Conservation (phyloP, 1,284 basidiomycete species). For the Sanghuangporus sanghuang region DNA sequence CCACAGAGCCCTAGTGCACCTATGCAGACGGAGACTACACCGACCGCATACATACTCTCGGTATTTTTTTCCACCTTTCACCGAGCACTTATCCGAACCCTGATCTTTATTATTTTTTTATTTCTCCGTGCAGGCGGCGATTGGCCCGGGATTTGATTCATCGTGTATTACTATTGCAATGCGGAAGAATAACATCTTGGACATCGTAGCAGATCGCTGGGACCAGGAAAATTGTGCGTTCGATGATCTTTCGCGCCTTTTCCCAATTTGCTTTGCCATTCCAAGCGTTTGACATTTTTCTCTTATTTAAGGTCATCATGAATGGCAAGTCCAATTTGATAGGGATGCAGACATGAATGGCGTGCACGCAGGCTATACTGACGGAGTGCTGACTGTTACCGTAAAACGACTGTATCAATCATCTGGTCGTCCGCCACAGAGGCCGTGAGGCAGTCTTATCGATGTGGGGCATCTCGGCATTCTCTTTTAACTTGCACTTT, state of each 20-base stretch:
- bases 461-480: background rate
- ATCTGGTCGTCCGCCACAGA: conserved; percentile 13
- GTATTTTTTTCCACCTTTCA: background rate
- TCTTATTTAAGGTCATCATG: conserved; percentile 23
- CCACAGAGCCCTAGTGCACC: conserved; percentile 15
- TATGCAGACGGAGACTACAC: conserved; percentile 23
- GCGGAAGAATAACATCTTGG: conserved; percentile 24
- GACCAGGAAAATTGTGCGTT: conserved; percentile 26
- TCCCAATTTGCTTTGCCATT: background rate
- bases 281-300: background rate
- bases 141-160: conserved; percentile 24
- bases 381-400: conserved; percentile 24
- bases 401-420: conserved; percentile 20
- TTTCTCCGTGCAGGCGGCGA: conserved; percentile 17
- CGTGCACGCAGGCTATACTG: conserved; percentile 23
- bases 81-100: background rate
- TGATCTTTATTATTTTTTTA: background rate
- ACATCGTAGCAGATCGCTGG: conserved; percentile 26
- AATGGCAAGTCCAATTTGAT: conserved; percentile 26
- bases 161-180: conserved; percentile 27
- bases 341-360: conserved; percentile 26
- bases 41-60: conserved; percentile 21
- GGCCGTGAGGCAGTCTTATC: conserved; percentile 2
- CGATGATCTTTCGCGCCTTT: background rate
- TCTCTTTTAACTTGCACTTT: background rate